Percentiles rank a stretch among this genome's conserved stretches.
Conservation (phyloP, 352 stramenopile genomes). For the Blastocystis sp. region DNA sequence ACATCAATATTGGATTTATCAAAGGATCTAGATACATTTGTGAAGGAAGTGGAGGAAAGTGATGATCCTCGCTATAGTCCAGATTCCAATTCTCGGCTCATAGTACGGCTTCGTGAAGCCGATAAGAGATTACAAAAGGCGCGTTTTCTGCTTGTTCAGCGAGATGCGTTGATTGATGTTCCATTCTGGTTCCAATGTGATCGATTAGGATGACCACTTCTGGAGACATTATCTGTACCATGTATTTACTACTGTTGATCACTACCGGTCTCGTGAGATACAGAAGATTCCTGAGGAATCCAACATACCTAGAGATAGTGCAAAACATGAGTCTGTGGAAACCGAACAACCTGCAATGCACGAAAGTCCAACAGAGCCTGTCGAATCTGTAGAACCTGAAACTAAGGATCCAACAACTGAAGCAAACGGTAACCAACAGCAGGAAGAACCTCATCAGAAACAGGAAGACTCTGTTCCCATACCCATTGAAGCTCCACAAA, state of each 20-base stretch:
- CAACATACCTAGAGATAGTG: background rate
- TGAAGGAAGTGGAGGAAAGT: slow-evolving; percentile 20
- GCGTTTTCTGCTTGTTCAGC: slow-evolving; percentile 37
- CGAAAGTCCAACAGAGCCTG: too few relatives aligned
- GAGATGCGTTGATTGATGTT: slow-evolving; percentile 28
- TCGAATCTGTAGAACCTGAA: too few relatives aligned
- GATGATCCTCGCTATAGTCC: slow-evolving; percentile 34
- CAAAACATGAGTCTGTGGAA: background rate
- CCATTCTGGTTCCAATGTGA: background rate
- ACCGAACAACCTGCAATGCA: background rate
- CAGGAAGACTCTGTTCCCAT: background rate
- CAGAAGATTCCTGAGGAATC: background rate
- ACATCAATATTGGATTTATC: slow-evolving; percentile 9
- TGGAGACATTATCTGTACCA: slow-evolving; percentile 57
- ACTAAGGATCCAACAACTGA: too few relatives aligned
- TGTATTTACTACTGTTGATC: slow-evolving; percentile 11
- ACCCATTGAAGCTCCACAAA: background rate
- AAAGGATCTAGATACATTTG: slow-evolving; percentile 41
- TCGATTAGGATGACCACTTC: slow-evolving; percentile 54
- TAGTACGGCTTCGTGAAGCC: slow-evolving; percentile 8
- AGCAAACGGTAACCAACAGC: background rate
- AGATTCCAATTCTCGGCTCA: background rate
- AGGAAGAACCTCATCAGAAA: background rate
- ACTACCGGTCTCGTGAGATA: background rate
- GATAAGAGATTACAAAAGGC: slow-evolving; percentile 11